Conservation (phyloP, 805 yeast species). For the Nakazawaea sp. region DNA sequence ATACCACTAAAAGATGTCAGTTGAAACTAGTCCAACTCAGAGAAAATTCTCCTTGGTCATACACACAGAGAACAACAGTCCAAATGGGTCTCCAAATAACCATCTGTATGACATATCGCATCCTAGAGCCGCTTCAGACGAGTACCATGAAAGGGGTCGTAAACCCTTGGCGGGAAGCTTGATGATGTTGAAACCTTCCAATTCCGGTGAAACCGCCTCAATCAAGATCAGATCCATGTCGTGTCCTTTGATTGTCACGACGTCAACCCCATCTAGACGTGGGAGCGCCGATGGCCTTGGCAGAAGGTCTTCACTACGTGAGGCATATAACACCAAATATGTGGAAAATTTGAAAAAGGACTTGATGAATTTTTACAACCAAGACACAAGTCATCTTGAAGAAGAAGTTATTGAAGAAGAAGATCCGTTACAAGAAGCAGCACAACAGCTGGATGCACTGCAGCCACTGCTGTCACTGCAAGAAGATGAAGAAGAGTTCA, state of each 20-base stretch:
- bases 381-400: background rate
- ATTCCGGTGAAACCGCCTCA: background rate
- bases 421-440: constrained; percentile 38
- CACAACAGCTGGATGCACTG: too few species aligned
- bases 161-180: constrained; percentile 8
- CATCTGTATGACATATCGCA: constrained; percentile 4
- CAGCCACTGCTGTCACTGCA: too few species aligned
- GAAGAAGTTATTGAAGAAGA: constrained; percentile 31
- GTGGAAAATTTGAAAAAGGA: constrained; percentile 5
- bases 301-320: constrained; percentile 3
- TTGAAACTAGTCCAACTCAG: too few species aligned
- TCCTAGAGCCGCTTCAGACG: background rate
- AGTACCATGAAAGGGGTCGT: constrained; percentile 1
- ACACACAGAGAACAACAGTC: constrained; percentile 1
- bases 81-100: background rate
- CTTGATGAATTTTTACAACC: constrained; percentile 3
- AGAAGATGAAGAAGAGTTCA: background rate
- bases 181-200: constrained; percentile 7
- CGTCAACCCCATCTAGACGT: background rate
- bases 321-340: constrained; percentile 6
- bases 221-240: constrained; percentile 9
- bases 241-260: constrained; percentile 4
- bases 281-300: background rate
- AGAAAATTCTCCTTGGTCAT: constrained; percentile 9
- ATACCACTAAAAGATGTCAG: too few species aligned